These are phyloP conservation scores for Phytophthora lateralis DNA, from an alignment of 352 stramenopile genomes.

Conservation along the genomic window DNA sequence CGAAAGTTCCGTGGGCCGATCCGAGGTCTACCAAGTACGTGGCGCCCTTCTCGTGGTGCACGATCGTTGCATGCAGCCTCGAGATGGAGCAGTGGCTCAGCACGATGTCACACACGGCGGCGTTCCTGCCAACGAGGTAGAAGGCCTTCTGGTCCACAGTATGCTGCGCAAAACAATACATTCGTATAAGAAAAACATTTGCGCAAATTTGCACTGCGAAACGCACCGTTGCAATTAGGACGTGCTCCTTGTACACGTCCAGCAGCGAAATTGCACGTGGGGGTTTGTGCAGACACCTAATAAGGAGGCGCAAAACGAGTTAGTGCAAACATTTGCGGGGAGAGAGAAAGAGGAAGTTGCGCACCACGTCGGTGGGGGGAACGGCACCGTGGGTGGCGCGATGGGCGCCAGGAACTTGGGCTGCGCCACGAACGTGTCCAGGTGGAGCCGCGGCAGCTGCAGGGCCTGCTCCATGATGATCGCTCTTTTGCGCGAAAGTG, in stretches of 20 bases:
- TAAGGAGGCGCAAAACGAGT: neutral
- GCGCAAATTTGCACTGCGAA: neutral
- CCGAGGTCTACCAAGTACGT: conserved; percentile 81
- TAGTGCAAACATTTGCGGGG: neutral
- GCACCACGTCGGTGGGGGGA: conserved; percentile 66
- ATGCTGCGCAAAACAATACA: conserved; percentile 41
- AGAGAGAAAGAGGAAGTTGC: conserved; percentile 5
- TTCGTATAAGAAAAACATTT: neutral
- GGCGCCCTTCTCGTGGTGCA: conserved; percentile 77
- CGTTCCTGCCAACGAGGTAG: conserved; percentile 81
- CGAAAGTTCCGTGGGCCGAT: conserved; percentile 79
- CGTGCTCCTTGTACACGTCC: conserved; percentile 85
- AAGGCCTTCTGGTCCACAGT: conserved; percentile 79
- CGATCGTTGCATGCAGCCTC: conserved; percentile 69
- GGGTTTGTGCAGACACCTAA: conserved; percentile 54
- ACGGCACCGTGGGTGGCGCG: conserved; percentile 68
- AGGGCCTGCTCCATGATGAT: conserved; percentile 58
- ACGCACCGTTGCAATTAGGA: conserved; percentile 74
- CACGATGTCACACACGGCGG: conserved; percentile 78
- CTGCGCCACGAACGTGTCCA: conserved; percentile 52
- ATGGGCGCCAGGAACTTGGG: conserved; percentile 75
- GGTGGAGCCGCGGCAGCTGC: conserved; percentile 68
- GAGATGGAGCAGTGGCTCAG: conserved; percentile 87
- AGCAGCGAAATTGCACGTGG: conserved; percentile 66
- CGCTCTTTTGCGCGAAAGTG: conserved; percentile 2